Evolutionary conservation across 192 early-diverging fungal genomes (phyloP), one percentile per base, ranked within the genome.

Genomic region (Umbelopsis sp.): DNA sequence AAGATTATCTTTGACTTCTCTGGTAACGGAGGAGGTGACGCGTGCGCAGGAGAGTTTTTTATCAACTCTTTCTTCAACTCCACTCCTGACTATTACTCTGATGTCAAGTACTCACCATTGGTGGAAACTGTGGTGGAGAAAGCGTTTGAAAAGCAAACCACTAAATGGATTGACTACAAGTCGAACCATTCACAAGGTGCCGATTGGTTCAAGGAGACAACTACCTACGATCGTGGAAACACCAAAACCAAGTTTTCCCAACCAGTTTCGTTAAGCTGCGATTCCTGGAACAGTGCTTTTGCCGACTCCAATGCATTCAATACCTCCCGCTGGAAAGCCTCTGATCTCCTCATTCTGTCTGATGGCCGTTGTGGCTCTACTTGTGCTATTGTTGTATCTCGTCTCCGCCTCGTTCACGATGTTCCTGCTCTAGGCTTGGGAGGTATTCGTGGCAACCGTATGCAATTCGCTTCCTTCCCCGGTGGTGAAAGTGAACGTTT

Each of bases 401-500:
- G 76, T 45, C 64, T 78, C 1, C 76, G 68, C 5, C 18, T 78
- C 2, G 70, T 72, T 18, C 76, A 78, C 45, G 51, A 73, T 22
- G 76, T 78, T 2, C 50, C 71, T 44, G 71, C 76, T 30, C 73
- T 78, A 68, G 76, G 71, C 21, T 27, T 73, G 11, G 76, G 76
- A 13, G 76, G 76, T 45, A 73, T 78, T 48, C 76, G 71, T 45
- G 76, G 76, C 41, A 78, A 78, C 49, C 71, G 67, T n/a, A 78
- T 78, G 76, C 76, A 78, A 25, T 78, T 78, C 55, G 76, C 76
- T 27, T 78, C 76, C 15, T 78, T 78, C 71, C 76, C 76, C n/a
- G 76, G 76, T 69, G 76, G 76, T 9, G 76, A 78, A 70, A 78
- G 76, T 11, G 67, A 78, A 20, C 71, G 76, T 45, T 65, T 78